Evolutionary conservation across 2,329 filamentous ascomycete species (phyloP), one percentile per base, ranked within the genome.

Genomic region (Elsinoe australis): DNA sequence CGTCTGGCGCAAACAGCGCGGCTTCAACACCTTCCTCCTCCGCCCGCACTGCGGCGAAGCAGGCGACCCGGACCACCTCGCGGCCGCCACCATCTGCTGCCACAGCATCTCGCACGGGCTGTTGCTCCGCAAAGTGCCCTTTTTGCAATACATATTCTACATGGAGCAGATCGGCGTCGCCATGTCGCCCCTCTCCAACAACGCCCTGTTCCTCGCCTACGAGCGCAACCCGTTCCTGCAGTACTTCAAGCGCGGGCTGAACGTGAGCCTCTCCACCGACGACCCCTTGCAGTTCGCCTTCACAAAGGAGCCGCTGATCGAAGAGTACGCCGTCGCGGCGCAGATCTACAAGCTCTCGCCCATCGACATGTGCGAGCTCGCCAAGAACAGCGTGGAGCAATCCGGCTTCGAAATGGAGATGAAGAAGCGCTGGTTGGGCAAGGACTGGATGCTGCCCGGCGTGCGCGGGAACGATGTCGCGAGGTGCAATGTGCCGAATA

Each of bases 141-240:
- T 98, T 52, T 70, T 98, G 49, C 92, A 98, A 66, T 98, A 98
- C 66, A 80, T 96, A 44, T 98, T 95, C 70, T 98, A 98, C 60
- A 79, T 98, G 15, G 89, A 98, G 61, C 90, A 96, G 62, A 95
- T 98, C 53, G 92, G 92, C 50, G 92, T 98, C 54, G 92, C 92
- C 52, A 98, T 98, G 92, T 96, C 90, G n/a, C 92, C 92, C 2
- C 75, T 98, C 36, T 95, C 88, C 66, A 98, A 98, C 71, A 98
- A 98, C 59, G 92, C 92, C 0, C 70, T 98, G 24, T 98, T 98
- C 69, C 71, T 98, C 46, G 88, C 90, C 1, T 96, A 98, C 61
- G 92, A 98, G 65, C 82, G 94, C 51, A 98, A 98, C 58, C 92
- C 92, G 0, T 98, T 95, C 68, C 76, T 94, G 57, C 86, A 85